These are phyloP conservation scores for Globisporangium megalacanthum DNA, from an alignment of 352 stramenopile species.

Conservation along the genomic window DNA sequence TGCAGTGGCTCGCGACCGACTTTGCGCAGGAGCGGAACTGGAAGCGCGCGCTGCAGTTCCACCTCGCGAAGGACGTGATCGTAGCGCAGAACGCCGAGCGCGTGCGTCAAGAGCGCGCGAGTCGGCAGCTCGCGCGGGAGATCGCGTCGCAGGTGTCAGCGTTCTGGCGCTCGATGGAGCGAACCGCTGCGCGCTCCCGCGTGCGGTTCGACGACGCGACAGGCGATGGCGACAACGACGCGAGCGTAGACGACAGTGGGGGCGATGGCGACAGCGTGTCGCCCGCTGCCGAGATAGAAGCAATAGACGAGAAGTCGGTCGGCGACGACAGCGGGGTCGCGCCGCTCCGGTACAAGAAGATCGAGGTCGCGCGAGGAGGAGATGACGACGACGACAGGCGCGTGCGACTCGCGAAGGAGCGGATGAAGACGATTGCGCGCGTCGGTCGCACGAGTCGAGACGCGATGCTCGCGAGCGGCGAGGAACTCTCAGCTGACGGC, in stretches of 20 bases:
- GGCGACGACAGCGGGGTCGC: slow-evolving; percentile 12
- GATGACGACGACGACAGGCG: slow-evolving; percentile 3
- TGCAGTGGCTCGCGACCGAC: slow-evolving; percentile 96
- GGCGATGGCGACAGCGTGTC: not conserved
- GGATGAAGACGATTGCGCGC: slow-evolving; percentile 40
- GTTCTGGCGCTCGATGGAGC: slow-evolving; percentile 84
- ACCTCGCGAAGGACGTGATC: slow-evolving; percentile 56
- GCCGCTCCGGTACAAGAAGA: slow-evolving; percentile 32
- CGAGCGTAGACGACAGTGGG: slow-evolving; percentile 6
- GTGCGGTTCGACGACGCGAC: slow-evolving; percentile 47
- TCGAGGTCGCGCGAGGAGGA: slow-evolving; percentile 20
- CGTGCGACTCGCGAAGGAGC: slow-evolving; percentile 8
- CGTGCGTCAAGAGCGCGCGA: slow-evolving; percentile 58
- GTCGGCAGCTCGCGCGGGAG: slow-evolving; percentile 54
- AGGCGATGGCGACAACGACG: slow-evolving; percentile 2
- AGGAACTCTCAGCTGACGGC: not conserved
- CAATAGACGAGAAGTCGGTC: slow-evolving; percentile 6
- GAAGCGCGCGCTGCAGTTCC: slow-evolving; percentile 80
- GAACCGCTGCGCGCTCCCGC: slow-evolving; percentile 71
- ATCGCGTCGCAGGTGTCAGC: slow-evolving; percentile 67
- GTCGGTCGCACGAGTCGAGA: slow-evolving; percentile 41
- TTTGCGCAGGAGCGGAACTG: slow-evolving; percentile 97
- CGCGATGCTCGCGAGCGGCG: slow-evolving; percentile 21
- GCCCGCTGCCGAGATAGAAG: slow-evolving; percentile 3
- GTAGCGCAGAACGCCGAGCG: slow-evolving; percentile 63